Evolutionary conservation across 1,139 yeast genomes (phyloP).

Genomic region (Yamadazyma diospyri): DNA sequence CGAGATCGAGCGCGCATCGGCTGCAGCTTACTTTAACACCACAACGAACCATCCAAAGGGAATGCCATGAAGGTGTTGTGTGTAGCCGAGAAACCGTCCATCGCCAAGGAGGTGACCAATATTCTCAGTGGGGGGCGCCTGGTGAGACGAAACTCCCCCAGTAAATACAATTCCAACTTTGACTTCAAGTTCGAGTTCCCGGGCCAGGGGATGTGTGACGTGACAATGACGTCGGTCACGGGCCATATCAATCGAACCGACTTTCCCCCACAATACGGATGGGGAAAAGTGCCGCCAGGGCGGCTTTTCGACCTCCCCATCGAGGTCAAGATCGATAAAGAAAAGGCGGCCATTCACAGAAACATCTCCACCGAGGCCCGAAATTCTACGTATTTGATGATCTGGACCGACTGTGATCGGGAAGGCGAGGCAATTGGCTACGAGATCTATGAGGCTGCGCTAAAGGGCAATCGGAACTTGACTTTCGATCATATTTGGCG

Average conservation of each 20-base stretch:
- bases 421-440: slow-evolving; percentile 97
- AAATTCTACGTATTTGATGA: slow-evolving; percentile 61
- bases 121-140: slow-evolving; percentile 73
- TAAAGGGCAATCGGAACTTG: slow-evolving; percentile 48
- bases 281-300: slow-evolving; percentile 70
- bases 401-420: slow-evolving; percentile 99
- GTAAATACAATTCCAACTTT: slow-evolving; percentile 74
- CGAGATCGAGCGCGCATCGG: too few relatives aligned
- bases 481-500: slow-evolving; percentile 53
- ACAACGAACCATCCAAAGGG: too few relatives aligned
- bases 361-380: slow-evolving; percentile 71
- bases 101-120: slow-evolving; percentile 79
- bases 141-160: slow-evolving; percentile 44
- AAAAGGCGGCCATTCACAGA: slow-evolving; percentile 12
- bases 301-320: slow-evolving; percentile 68
- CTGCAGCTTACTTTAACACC: too few relatives aligned
- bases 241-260: slow-evolving; percentile 77
- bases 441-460: slow-evolving; percentile 74
- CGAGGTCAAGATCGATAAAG: slow-evolving; percentile 33
- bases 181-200: slow-evolving; percentile 67
- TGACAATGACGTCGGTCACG: slow-evolving; percentile 86
- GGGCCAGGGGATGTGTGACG: slow-evolving; percentile 63
- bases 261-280: slow-evolving; percentile 58
- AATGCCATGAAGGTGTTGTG: slow-evolving; percentile 78
- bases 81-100: slow-evolving; percentile 97